phyloP scores from a whole-genome alignment of 83 land plant species.

The Larix sibirica region DNA sequence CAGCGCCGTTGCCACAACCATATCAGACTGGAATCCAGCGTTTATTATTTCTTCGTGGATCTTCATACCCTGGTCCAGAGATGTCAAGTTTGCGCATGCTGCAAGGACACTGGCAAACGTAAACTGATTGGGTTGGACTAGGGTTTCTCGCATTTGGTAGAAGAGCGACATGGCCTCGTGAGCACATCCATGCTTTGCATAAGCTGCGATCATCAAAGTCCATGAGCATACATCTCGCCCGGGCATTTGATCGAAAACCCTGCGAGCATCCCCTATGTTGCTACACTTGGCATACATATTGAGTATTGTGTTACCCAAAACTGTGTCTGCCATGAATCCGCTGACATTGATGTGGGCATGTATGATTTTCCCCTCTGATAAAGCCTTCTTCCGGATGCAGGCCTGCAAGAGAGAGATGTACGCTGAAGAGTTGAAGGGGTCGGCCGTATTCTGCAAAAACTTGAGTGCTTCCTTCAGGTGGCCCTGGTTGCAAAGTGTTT shows the following conservation, averaged over 20 bases:
- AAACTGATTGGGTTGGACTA: neutral
- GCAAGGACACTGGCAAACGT: neutral
- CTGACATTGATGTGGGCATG: slow-evolving; percentile 11
- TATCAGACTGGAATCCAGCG: neutral
- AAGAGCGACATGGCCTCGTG: neutral
- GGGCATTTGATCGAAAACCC: neutral
- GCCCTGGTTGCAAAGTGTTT: neutral
- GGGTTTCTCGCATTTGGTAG: neutral
- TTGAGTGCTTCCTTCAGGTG: neutral
- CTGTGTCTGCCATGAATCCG: neutral
- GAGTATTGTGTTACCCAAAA: neutral
- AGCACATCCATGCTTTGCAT: neutral
- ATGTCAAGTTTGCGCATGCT: neutral
- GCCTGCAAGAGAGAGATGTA: neutral
- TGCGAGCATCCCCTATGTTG: neutral
- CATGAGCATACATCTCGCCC: neutral
- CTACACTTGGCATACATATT: neutral
- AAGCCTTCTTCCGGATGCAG: slow-evolving; percentile 10
- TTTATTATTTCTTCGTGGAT: neutral
- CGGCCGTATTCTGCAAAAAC: neutral
- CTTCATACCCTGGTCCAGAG: neutral
- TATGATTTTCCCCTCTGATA: neutral
- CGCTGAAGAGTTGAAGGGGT: neutral
- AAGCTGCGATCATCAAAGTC: neutral
- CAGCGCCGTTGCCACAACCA: neutral